Conservation (phyloP, 2,329 filamentous ascomycete species). For the Trichoderma atroviride region DNA sequence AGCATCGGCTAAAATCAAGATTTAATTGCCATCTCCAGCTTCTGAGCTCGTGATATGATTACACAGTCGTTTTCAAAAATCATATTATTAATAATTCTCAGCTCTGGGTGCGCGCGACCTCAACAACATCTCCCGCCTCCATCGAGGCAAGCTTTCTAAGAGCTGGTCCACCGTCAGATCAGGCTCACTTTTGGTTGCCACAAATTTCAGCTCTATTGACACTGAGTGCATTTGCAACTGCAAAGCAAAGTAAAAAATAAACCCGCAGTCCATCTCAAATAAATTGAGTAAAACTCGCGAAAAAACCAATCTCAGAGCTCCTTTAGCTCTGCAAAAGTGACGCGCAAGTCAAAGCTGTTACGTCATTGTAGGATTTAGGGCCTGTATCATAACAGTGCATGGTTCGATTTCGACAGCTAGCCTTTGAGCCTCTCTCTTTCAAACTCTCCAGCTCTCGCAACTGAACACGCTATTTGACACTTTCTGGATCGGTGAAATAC, state of each 20-base stretch:
- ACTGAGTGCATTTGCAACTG: neutral
- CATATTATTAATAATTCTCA: no score
- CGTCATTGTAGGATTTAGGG: slow-evolving; percentile 9
- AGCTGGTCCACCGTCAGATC: neutral
- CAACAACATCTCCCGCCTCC: no score
- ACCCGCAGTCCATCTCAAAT: neutral
- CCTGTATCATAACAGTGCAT: neutral
- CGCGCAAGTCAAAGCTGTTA: neutral
- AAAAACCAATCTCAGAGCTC: neutral
- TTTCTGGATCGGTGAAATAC: neutral
- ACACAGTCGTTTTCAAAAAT: no score
- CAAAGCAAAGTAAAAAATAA: neutral
- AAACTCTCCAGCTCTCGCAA: neutral
- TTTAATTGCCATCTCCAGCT: no score
- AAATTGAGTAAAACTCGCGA: neutral
- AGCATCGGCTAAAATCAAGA: no score
- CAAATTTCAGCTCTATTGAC: neutral
- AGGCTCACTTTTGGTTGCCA: neutral
- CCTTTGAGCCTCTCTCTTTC: neutral
- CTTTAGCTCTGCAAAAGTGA: neutral
- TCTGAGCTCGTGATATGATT: no score
- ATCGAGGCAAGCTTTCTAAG: no score
- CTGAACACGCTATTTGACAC: neutral
- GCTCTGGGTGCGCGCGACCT: no score
- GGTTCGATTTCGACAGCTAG: neutral